phyloP scores from a whole-genome alignment of 108 stramenopile genomes.

The Halocafeteria seosinensis region DNA sequence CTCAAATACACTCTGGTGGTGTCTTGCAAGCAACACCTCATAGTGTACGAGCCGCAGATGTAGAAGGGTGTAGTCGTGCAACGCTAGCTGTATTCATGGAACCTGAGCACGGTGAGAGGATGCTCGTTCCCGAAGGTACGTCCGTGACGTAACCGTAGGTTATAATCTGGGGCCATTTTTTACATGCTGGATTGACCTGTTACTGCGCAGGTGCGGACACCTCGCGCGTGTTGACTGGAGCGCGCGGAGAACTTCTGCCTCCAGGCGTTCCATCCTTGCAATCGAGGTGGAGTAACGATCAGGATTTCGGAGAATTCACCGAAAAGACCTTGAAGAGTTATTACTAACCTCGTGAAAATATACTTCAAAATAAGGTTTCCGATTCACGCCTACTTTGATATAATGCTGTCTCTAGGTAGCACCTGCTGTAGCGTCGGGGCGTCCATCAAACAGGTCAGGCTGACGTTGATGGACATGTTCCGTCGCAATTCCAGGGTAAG shows the following conservation, averaged over 20 bases:
- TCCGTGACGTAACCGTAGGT: not conserved
- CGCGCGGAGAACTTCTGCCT: not conserved
- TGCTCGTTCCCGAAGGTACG: slow-evolving; percentile 20
- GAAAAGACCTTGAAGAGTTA: not conserved
- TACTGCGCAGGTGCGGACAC: not conserved
- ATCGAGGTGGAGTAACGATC: not conserved
- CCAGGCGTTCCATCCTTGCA: slow-evolving; percentile 12
- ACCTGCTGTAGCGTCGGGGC: too few relatives aligned
- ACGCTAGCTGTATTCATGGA: slow-evolving; percentile 44
- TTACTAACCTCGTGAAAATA: too few relatives aligned
- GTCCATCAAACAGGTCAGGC: too few relatives aligned
- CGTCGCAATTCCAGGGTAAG: too few relatives aligned
- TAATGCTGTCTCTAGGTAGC: too few relatives aligned
- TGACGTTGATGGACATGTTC: too few relatives aligned
- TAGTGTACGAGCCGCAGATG: slow-evolving; percentile 23
- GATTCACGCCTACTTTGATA: too few relatives aligned
- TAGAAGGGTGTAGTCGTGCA: slow-evolving; percentile 20
- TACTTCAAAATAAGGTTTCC: too few relatives aligned
- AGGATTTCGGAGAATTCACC: slow-evolving; percentile 1
- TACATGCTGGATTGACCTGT: too few relatives aligned
- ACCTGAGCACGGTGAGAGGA: slow-evolving; percentile 30
- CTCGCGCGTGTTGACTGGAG: not conserved
- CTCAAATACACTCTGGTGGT: slow-evolving; percentile 73
- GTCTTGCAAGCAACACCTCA: slow-evolving; percentile 76
- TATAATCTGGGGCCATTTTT: not conserved